Evolutionary conservation across 805 yeast genomes (phyloP), one percentile per base, ranked within the genome.

Genomic region (Henningerozyma blattae): DNA sequence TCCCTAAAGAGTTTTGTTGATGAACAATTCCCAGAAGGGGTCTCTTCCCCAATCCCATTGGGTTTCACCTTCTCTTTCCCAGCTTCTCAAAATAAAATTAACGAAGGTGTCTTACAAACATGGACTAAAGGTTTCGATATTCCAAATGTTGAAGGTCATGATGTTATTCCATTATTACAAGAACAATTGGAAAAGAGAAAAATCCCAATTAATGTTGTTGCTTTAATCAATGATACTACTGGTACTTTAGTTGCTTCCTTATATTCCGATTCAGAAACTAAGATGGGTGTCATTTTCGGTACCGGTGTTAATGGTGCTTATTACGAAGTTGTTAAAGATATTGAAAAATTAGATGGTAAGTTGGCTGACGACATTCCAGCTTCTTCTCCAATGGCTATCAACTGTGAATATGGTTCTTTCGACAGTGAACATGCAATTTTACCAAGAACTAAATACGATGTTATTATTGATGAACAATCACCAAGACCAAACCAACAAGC

Each of bases 61-160:
- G 97, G 98, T 32, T 89, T 89, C 72, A 89, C 97, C 26, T 89
- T 89, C 66, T 79, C 93, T 12, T 89, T 78, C 66, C 96, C 97
- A 40, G 81, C 83, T 28, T 65, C 80, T 28, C 98, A 89, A 63
- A 58, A 65, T 45, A 80, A 81, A 40, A 84, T 89, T 58, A 80
- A 84, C 66, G 67, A 71, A 46, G 98, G 97, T 59, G 55, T 80
- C 36, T 71, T 89, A 54, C 95, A 85, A 68, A 73, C 89, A 61
- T 89, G 97, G 97, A 89, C 97, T 42, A 89, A 89, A 66, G 98
- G 97, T 44, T 89, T 83, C 62, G 95, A 89, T 59, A 85, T 89
- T 47, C 80, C 72, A 39, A 84, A 79, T 39, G 95, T 89, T 37
- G 97, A 89, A 65, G 95, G 95, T 43, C 73, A 81, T 38, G 93